Evolutionary conservation across 2,329 filamentous ascomycete species (phyloP), one percentile per base, ranked within the genome.

Genomic region (Talaromyces amestolkiae): DNA sequence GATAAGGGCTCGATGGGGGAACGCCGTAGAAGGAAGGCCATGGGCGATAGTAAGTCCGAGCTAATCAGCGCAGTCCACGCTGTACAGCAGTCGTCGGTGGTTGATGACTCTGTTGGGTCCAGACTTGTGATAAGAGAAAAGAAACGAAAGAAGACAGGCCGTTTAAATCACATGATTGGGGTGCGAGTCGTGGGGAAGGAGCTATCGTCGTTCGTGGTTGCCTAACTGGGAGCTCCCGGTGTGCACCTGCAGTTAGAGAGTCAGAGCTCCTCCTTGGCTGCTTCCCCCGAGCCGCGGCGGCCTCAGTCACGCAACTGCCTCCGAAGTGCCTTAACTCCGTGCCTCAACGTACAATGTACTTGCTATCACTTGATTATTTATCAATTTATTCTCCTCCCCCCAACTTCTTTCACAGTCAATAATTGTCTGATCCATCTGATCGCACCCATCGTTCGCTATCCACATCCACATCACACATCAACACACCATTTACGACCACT

Each of bases 141-240:
- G 19, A 8, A 8, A 31, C 27, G 27, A 43, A 17, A 58, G 22
- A 59, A 59, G 37, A 43, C 24, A 15, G 22, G 17, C 58, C 17
- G 6, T 8, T 3, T 10, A 17, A 8, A 53, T 53, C 61, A 63
- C 49, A 63, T 63, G 61, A 63, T 63, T 53, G 60, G 49, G 31
- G 39, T 51, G 27, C 11, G 47, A 13, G 47, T 51, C 47, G 60
- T 37, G 60, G 60, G 45, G 43, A 61, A 61, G 59, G 37, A 41
- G 60, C 45, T 24, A 54, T 54, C 22, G 45, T 54, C 53, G 53
- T 39, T 56, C 9, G 5, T 56, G 31, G 33, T 33, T 63, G 61
- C 61, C 61, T 58, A 63, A 58, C 49, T 63, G 49, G 43, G 61
- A 54, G 22, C 39, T 63, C 24, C 53, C 61, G 61, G 61, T 63